Base-by-base conservation (phyloP, 2,329 filamentous ascomycete species). In the Colletotrichum tabaci region DNA sequence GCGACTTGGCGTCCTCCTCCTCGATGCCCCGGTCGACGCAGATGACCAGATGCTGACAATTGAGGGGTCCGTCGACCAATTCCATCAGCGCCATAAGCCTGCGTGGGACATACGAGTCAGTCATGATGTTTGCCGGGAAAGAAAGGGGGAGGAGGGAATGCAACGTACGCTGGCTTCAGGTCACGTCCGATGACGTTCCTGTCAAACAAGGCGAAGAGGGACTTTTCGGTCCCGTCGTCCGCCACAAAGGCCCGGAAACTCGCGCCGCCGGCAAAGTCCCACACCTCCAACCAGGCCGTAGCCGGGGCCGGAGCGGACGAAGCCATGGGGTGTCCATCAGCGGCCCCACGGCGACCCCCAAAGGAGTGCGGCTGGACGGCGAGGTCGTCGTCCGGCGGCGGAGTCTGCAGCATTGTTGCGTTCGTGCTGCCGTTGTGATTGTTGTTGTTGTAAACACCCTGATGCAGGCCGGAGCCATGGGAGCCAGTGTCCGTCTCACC, bases 1-100 rank as follows among this genome's bases (percentile, higher is more conserved):
- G 86, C 70, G 91, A 86, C 76, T 92, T 89, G 69, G 89, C 85
- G 73, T 93, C 90, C 71, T 88, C 84, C 35, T 87, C 82, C 49
- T 89, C 87, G 74, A 92, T 89, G 56, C 86, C 85, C 74, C 94
- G 93, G 80, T 96, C 94, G 74, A 97, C 87, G 82, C 94, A 95
- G 77, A 95, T 90, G 74, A 97, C 90, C 73, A 98, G 89, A 79
- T 93, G 90, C 66, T 89, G 88, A 83, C 95, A 97, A 77, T 87
- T 90, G 79, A 98, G 89, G 68, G 93, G 90, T 72, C 89, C 88
- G 77, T 93, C 92, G 77, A 94, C 94, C 72, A 98, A 89, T 85
- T 98, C 95, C 77, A 98, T 96, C 69, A 98, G 88, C 74, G 94
- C 94, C 87, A 98, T 95, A 63, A 98, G 89, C 79, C 93, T 95